phyloP scores from a whole-genome alignment of 208 protist species.

The Crithidia bombi region DNA sequence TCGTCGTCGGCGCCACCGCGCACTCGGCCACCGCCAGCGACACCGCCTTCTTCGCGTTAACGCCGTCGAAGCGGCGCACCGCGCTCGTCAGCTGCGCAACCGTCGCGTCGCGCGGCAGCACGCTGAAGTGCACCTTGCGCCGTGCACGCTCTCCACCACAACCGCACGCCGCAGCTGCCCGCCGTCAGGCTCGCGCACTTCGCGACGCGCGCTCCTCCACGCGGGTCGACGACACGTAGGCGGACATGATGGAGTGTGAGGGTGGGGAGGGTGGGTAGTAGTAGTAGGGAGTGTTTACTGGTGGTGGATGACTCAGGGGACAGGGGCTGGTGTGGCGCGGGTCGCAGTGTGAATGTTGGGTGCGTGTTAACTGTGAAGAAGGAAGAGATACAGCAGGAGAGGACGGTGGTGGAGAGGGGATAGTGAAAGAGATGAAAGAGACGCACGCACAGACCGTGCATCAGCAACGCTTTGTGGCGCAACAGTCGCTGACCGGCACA shows the following conservation, averaged over 20 bases:
- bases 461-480: too few species aligned
- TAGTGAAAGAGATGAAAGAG: too few species aligned
- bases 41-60: slow-evolving; percentile 20
- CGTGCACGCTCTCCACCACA: too few species aligned
- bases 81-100: slow-evolving; percentile 26
- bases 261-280: neutral
- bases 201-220: slow-evolving; percentile 27
- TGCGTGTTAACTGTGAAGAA: too few species aligned
- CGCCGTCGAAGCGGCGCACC: slow-evolving; percentile 26
- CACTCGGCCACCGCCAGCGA: slow-evolving; percentile 25
- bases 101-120: slow-evolving; percentile 29
- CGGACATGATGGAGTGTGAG: slow-evolving; percentile 12
- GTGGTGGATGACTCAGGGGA: neutral
- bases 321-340: neutral
- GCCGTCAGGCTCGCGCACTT: slow-evolving; percentile 22
- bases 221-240: slow-evolving; percentile 23
- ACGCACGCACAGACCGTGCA: too few species aligned
- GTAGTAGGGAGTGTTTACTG: neutral
- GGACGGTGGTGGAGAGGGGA: too few species aligned
- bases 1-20: slow-evolving; percentile 26
- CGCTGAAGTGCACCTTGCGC: slow-evolving; percentile 29
- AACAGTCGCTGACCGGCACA: too few species aligned
- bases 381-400: too few species aligned
- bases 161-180: too few species aligned
- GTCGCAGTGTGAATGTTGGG: too few species aligned